Conservation (phyloP, 768 basidiomycete species). For the Lactarius indigo region DNA sequence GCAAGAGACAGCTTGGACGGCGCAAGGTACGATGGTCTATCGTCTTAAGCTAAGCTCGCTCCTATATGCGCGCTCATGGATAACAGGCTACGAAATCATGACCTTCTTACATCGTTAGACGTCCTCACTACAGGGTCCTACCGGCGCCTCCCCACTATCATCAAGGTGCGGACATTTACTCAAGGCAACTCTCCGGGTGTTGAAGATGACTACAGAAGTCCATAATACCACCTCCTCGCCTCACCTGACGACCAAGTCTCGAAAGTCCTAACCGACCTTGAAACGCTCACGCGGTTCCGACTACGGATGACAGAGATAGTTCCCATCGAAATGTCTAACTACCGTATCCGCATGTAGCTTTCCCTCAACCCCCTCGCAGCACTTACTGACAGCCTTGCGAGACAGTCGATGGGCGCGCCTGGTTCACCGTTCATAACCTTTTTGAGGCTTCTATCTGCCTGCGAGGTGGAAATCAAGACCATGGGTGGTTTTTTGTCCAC, state of each 20-base stretch:
- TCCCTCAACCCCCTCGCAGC: conserved; percentile 27
- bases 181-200: background rate
- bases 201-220: conserved; percentile 49
- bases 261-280: conserved; percentile 65
- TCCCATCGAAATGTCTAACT: conserved; percentile 75
- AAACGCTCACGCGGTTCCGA: conserved; percentile 74
- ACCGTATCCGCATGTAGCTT: conserved; percentile 53
- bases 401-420: conserved; percentile 71
- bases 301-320: conserved; percentile 75
- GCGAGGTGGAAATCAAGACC: conserved; percentile 60
- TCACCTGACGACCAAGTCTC: conserved; percentile 67
- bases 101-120: conserved; percentile 86
- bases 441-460: conserved; percentile 76
- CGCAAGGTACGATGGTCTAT: conserved; percentile 54
- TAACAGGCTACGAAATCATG: conserved; percentile 83
- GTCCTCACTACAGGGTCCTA: conserved; percentile 88
- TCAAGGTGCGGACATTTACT: conserved; percentile 53
- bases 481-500: conserved; percentile 84
- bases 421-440: conserved; percentile 66
- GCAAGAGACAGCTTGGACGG: conserved; percentile 69
- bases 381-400: conserved; percentile 5
- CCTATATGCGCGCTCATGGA: background rate
- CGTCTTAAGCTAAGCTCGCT: background rate
- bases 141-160: conserved; percentile 69
- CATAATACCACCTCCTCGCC: conserved; percentile 57